These are phyloP conservation scores for Pedinophyceae sp. DNA, from an alignment of 139 green algal species.

Conservation along the genomic window DNA sequence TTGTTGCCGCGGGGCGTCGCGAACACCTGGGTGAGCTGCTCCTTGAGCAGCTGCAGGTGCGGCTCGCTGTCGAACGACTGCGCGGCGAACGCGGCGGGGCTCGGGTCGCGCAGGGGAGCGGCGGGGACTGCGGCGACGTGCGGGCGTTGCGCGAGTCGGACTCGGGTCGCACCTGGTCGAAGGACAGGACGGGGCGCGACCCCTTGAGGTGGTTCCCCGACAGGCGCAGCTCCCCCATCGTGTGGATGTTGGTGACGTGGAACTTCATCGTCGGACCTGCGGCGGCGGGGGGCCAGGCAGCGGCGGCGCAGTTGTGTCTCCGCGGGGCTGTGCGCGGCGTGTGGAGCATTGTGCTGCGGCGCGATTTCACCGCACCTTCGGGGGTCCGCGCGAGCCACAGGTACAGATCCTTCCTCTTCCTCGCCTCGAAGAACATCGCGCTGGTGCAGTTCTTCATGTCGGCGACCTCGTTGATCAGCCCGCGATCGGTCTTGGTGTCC, in stretches of 20 bases:
- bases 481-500: constrained; percentile 79
- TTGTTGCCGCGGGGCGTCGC: constrained; percentile 67
- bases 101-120: too few relatives aligned
- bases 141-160: neutral
- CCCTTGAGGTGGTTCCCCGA: constrained; percentile 94
- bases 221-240: constrained; percentile 94
- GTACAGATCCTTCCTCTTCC: constrained; percentile 94
- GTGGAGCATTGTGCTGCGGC: too few relatives aligned
- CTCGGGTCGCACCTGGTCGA: constrained; percentile 24
- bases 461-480: constrained; percentile 84
- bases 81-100: too few relatives aligned
- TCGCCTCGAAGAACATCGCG: constrained; percentile 86
- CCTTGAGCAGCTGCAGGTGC: constrained; percentile 79
- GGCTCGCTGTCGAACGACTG: constrained; percentile 72
- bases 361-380: too few relatives aligned
- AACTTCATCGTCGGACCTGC: constrained; percentile 96
- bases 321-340: too few relatives aligned
- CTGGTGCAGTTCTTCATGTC: constrained; percentile 83
- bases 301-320: too few relatives aligned
- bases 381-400: constrained; percentile 87
- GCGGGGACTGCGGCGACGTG: neutral
- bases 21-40: constrained; percentile 78
- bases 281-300: too few relatives aligned
- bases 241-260: constrained; percentile 85
- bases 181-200: constrained; percentile 59